Base-by-base conservation (phyloP, 1,284 basidiomycete genomes). In the Sanguinoderma infundibulare region DNA sequence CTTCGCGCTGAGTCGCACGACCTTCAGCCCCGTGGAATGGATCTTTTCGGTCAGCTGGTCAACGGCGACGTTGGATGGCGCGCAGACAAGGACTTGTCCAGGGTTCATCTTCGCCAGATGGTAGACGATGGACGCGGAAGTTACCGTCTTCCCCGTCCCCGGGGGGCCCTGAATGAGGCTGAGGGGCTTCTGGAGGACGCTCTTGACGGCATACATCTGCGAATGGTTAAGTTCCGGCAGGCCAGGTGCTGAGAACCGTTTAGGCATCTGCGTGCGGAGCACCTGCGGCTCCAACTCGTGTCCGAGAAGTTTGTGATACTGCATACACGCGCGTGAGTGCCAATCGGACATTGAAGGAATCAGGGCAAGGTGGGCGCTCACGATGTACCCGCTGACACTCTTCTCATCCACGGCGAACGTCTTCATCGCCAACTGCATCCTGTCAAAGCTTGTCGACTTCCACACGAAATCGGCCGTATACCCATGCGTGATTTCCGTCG, bases 71-170 rank as follows among this genome's bases (percentile, higher is more conserved):
- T 99, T 99, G 57, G 98, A 99, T 0, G 98, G 98, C 1, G 98
- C 98, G 75, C 96, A 98, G 61, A 99, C 98, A 44, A 99, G 91
- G 26, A 99, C 98, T 77, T 98, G 98, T 34, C 98, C 98, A 0
- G 96, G 96, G 72, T 98, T 98, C 97, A 99, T 99, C 81, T 98
- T 98, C 57, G 95, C 95, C 8, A 99, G 89, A 76, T 99, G 98
- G 75, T 99, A 96, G 46, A 99, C 97, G 70, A 98, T 97, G 1
- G 98, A 98, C 5, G 98, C 98, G n/a, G 96, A 98, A 0, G 98
- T 99, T 60, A 99, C 98, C 0, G 98, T 99, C 81, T 99, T 99
- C 47, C 98, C 98, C 0, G 98, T 99, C 42, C 98, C 98, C 14
- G 98, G 98, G 28, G 98, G 98, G 20, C 98, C 98, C 81, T 98